Percentiles rank a stretch among this genome's conserved stretches.
These are phyloP conservation scores for Phytophthora syringae DNA, from an alignment of 352 stramenopile genomes.

Conservation along the genomic window DNA sequence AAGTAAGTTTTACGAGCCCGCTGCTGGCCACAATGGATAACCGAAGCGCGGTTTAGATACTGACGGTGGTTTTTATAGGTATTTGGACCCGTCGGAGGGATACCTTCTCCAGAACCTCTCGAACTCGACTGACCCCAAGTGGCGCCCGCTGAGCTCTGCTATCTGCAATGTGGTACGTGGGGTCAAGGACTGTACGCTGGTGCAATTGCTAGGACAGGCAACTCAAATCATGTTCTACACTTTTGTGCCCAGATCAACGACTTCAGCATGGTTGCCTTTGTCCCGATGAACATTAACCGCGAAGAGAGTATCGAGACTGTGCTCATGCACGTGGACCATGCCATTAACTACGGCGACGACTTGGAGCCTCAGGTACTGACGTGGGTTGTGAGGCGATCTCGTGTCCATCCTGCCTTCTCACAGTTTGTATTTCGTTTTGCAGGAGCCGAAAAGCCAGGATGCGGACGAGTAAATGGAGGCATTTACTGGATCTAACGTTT, in stretches of 20 bases:
- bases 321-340: conserved; percentile 95
- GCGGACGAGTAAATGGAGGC: conserved; percentile 40
- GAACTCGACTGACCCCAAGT: conserved; percentile 82
- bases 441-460: conserved; percentile 81
- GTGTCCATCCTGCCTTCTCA: not conserved
- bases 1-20: conserved; percentile 54
- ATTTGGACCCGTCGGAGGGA: conserved; percentile 83
- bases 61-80: conserved; percentile 38
- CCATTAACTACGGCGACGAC: conserved; percentile 98
- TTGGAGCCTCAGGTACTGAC: conserved; percentile 84
- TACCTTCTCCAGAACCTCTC: conserved; percentile 87
- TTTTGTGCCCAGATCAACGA: conserved; percentile 83
- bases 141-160: conserved; percentile 77
- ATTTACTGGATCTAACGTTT: conserved; percentile 9
- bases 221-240: conserved; percentile 5
- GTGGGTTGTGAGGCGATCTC: not conserved
- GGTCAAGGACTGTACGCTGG: not conserved
- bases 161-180: conserved; percentile 89
- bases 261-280: conserved; percentile 98
- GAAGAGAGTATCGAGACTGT: conserved; percentile 98
- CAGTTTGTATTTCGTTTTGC: conserved; percentile 2
- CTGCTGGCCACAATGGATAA: not conserved
- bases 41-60: conserved; percentile 7
- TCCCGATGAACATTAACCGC: conserved; percentile 97
- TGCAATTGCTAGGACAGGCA: conserved; percentile 7